Percentiles rank a stretch among this genome's conserved stretches.
These are phyloP conservation scores for Pythium biforme DNA, from an alignment of 352 stramenopile species.

Conservation along the genomic window DNA sequence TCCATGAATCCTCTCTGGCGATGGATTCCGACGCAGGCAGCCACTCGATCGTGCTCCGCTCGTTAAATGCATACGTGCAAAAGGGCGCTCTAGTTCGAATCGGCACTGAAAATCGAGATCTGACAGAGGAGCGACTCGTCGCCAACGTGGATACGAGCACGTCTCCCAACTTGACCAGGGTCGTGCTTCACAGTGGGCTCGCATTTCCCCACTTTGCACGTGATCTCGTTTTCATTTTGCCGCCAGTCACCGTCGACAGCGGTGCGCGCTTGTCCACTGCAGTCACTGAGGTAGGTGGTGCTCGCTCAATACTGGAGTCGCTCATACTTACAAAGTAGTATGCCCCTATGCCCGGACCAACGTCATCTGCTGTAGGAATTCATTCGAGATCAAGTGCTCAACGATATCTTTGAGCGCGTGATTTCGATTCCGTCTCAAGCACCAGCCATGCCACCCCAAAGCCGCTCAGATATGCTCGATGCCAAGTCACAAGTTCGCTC, in stretches of 20 bases:
- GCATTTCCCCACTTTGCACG: conserved; percentile 11
- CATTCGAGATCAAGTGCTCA: neutral
- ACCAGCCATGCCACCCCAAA: neutral
- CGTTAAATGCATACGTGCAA: neutral
- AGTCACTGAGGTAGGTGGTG: conserved; percentile 2
- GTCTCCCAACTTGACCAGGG: conserved; percentile 8
- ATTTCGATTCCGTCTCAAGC: neutral
- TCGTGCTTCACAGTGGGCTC: conserved; percentile 6
- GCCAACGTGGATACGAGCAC: conserved; percentile 5
- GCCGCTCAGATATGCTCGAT: too few species aligned
- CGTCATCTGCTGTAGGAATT: neutral
- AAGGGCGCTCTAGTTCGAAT: conserved; percentile 11
- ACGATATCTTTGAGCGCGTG: neutral
- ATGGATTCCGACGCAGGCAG: conserved; percentile 16
- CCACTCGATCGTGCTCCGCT: conserved; percentile 2
- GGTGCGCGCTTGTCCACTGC: neutral
- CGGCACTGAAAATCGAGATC: conserved; percentile 12
- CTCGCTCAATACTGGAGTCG: too few species aligned
- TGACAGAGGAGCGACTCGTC: conserved; percentile 21
- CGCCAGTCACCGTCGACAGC: neutral
- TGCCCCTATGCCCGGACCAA: too few species aligned
- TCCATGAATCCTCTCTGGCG: conserved; percentile 16
- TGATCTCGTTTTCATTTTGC: conserved; percentile 19
- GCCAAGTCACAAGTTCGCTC: neutral
- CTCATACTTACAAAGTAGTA: too few species aligned